Conservation (phyloP, 75 land plant genomes). For the Isoetes taiwanensis region DNA sequence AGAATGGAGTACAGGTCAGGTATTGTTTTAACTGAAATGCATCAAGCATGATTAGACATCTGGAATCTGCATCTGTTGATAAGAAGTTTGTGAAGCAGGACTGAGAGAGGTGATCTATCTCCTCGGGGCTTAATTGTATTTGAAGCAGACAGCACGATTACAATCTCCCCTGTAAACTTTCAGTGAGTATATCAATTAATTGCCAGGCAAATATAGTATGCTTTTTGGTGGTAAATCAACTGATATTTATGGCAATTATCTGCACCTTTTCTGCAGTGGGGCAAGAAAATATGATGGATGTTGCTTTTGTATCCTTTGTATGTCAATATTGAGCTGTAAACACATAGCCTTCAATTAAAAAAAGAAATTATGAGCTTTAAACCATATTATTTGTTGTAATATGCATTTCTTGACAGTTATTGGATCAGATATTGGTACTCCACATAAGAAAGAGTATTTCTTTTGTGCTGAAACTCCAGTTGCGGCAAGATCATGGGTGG, state of each 20-base stretch:
- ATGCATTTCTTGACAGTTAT: neutral
- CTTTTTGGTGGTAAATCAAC: too few relatives aligned
- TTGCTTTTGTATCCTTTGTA: conserved; percentile 84
- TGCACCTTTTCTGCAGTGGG: conserved; percentile 45
- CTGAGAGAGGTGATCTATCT: conserved; percentile 58
- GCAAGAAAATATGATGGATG: conserved; percentile 95
- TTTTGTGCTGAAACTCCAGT: conserved; percentile 96
- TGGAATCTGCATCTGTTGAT: neutral
- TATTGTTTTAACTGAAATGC: neutral
- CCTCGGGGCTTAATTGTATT: conserved; percentile 67
- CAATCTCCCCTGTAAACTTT: conserved; percentile 81
- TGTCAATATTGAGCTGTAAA: neutral
- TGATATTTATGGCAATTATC: neutral
- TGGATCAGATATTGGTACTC: conserved; percentile 75
- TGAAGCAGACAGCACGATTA: conserved; percentile 78
- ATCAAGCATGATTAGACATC: neutral
- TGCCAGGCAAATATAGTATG: too few relatives aligned
- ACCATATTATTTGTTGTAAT: neutral
- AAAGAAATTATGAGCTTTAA: neutral
- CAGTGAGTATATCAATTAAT: conserved; percentile 83
- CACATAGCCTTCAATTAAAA: neutral
- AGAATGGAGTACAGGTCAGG: conserved; percentile 93
- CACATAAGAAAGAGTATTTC: conserved; percentile 81
- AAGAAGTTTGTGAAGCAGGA: conserved; percentile 29
- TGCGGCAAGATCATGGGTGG: conserved; percentile 94